Conservation (phyloP, 2,329 filamentous ascomycete genomes). For the Colletotrichum lentis region DNA sequence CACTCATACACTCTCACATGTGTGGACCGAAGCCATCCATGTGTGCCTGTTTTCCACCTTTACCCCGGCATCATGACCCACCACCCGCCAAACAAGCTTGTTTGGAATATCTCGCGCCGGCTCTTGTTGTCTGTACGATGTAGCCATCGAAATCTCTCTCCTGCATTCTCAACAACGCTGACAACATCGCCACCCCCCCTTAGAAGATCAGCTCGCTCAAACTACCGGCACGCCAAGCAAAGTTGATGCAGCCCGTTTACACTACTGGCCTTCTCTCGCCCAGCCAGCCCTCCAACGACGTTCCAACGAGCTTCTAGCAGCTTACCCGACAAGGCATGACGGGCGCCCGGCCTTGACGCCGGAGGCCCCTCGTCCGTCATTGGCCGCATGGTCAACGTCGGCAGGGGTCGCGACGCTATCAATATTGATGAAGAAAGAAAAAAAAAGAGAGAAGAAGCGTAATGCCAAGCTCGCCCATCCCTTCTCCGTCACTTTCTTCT, state of each 20-base stretch:
- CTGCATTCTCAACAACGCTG: not conserved
- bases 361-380: not conserved
- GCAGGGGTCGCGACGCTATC: not conserved
- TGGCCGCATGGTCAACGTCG: not conserved
- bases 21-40: not conserved
- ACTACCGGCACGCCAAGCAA: constrained; percentile 22
- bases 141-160: too few relatives aligned
- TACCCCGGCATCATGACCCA: not conserved
- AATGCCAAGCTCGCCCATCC: constrained; percentile 7
- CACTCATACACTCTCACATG: too few relatives aligned
- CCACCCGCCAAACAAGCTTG: not conserved
- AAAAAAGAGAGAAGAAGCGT: not conserved
- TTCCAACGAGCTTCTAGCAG: constrained; percentile 15
- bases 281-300: constrained; percentile 1
- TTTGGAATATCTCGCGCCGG: too few relatives aligned
- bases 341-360: constrained; percentile 2
- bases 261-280: not conserved
- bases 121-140: too few relatives aligned
- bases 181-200: too few relatives aligned
- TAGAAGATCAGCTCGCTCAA: constrained; percentile 19
- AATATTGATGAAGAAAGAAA: too few relatives aligned
- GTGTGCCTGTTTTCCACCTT: not conserved
- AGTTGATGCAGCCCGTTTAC: not conserved
- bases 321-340: not conserved
- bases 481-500: not conserved